phyloP scores from a whole-genome alignment of 441 rosid genomes.

The Adansonia gregorii region DNA sequence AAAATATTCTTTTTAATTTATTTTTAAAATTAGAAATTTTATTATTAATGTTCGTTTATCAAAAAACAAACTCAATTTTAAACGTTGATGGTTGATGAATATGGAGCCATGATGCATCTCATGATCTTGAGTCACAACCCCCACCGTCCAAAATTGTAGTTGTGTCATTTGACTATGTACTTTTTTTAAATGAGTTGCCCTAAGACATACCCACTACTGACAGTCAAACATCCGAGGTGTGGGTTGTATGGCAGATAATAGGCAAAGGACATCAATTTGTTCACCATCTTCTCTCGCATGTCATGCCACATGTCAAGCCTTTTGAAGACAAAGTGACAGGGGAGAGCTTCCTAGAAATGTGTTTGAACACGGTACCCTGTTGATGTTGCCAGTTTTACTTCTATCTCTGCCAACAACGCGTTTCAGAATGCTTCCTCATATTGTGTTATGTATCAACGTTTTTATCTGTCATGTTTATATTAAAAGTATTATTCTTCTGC shows the following conservation, averaged over 20 bases:
- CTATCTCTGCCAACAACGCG: background rate
- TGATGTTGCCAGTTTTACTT: background rate
- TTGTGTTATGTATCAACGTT: too few species aligned
- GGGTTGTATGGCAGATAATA: background rate
- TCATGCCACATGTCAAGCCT: background rate
- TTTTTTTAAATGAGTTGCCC: background rate
- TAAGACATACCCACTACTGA: background rate
- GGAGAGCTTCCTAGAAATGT: background rate
- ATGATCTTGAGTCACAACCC: constrained; percentile 12
- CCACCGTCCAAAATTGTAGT: background rate
- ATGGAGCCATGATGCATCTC: constrained; percentile 10
- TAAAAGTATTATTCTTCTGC: too few species aligned
- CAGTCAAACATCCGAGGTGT: background rate
- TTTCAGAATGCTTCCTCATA: too few species aligned
- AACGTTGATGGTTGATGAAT: background rate
- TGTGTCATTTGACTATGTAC: too few species aligned
- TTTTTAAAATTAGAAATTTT: too few species aligned
- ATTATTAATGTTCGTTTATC: too few species aligned
- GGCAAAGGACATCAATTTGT: background rate
- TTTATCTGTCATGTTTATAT: too few species aligned
- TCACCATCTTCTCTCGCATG: background rate
- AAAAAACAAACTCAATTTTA: background rate
- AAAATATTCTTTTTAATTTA: too few species aligned
- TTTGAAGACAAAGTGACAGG: background rate
- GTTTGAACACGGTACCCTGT: background rate